Evolutionary conservation across 768 basidiomycete genomes (phyloP), one percentile per base, ranked within the genome.

Genomic region (Lentinula raphanica): DNA sequence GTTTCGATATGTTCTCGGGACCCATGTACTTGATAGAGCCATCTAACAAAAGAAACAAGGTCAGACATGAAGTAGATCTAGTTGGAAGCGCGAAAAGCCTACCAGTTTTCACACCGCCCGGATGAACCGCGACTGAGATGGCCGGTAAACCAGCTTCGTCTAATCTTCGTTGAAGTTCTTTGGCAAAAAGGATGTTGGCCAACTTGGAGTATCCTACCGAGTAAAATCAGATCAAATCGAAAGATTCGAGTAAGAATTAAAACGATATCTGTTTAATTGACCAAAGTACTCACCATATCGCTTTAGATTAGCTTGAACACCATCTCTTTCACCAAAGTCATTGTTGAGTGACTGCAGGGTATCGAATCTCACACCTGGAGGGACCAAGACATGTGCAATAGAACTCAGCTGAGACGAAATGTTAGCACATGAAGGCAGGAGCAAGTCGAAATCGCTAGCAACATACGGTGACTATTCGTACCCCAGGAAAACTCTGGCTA

Each of bases 151-250:
- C 68, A 35, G 68, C 65, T 0, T 63, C 65, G 44, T 77, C 72
- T 27, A 86, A 67, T 21, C 65, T 76, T 32, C 70, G 71, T 57
- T 86, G 83, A 17, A 87, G 68, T 60, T 79, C 74, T 28, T 72
- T 76, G 1, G 76, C 77, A 59, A 75, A 83, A 17, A 86, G 71
- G 31, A 80, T 67, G 49, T 73, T 74, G 17, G 78, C 75, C 19
- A 85, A 67, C 64, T 87, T 86, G 49, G 80, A 71, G 32, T 75
- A 66, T 0, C 65, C 86, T 35, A n/a, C n/a, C n/a, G n/a, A n/a
- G n/a, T n/a, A n/a, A n/a, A n/a, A n/a, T n/a, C n/a, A n/a, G 32
- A 8, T 35, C 32, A 35, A 35, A 35, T 8, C 9, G 9, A 35
- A 35, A 35, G 9, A 35, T 35, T 35, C 8, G 13, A 7, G 32